Evolutionary conservation across 345 rosid genomes (phyloP).

Genomic region (Gossypium rotundifolium): DNA sequence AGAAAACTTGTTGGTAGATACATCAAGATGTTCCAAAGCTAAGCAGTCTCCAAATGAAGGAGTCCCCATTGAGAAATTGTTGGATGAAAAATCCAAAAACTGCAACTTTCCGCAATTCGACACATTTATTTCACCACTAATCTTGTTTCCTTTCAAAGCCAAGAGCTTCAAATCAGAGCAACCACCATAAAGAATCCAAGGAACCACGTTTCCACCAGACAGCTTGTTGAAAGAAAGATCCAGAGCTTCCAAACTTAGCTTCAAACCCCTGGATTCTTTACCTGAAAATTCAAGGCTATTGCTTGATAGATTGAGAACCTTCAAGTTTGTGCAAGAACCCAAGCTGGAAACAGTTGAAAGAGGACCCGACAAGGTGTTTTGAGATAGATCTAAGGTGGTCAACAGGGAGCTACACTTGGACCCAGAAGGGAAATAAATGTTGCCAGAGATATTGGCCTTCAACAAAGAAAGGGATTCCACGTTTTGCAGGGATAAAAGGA

Average conservation of each 20-base stretch:
- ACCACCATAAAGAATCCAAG: conserved; percentile 51
- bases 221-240: conserved; percentile 73
- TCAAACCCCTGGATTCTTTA: conserved; percentile 38
- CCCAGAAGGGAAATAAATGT: conserved; percentile 42
- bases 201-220: conserved; percentile 40
- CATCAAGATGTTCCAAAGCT: conserved; percentile 61
- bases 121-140: conserved; percentile 61
- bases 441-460: conserved; percentile 49
- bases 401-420: conserved; percentile 64
- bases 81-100: conserved; percentile 64
- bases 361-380: conserved; percentile 57
- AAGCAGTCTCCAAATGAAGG: conserved; percentile 65
- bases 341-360: conserved; percentile 39
- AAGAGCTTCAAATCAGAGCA: conserved; percentile 49
- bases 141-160: conserved; percentile 56
- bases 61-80: conserved; percentile 52
- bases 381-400: conserved; percentile 67
- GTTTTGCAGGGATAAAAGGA: conserved; percentile 43
- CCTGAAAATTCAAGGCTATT: conserved; percentile 44
- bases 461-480: conserved; percentile 52
- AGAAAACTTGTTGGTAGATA: conserved; percentile 58
- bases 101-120: conserved; percentile 51
- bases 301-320: conserved; percentile 50
- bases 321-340: conserved; percentile 50
- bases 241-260: conserved; percentile 50